Base-by-base conservation (phyloP, 306 rosid genomes). In the Medicago arabica region DNA sequence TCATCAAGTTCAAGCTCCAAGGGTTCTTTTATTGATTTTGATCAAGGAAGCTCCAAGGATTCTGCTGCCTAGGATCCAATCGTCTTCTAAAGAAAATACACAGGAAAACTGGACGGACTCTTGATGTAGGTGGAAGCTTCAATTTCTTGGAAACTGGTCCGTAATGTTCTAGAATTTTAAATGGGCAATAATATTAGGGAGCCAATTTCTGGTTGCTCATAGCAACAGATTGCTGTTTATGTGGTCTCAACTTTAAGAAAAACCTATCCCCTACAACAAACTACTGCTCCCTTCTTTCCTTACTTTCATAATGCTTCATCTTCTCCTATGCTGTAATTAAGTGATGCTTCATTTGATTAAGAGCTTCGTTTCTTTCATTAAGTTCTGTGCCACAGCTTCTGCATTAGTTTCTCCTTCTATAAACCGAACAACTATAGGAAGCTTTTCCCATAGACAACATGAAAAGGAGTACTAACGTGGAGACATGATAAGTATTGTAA, bases 191-290 rank as follows among this genome's bases (percentile, higher is more conserved):
- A 18, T 53, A 53, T 10, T 12, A 18, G 60, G 25, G 60, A 53
- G 23, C 23, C 60, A 53, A 18, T 53, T 53, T 53, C 60, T 53
- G 60, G 60, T 53, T 53, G 60, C 21, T 51, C 11, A 53, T 53
- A 17, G 60, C 60, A 53, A 17, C 28, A 17, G 6, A 18, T 53
- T 53, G 12, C 8, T 53, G 60, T 17, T 53, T 17, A 7, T 17
- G 60, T 53, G 60, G 28, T 53, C 28, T 17, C 60, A 53, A 53
- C 60, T 53, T 53, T 53, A 53, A 7, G 60, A 17, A 8, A 53
- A 51, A 16, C 60, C 60, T 17, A 53, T 17, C 60, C 13, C 6
- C 60, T 53, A 17, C 59, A 53, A 2, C 60, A 18, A 54, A 54
- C 14, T 54, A 54, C 18, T 18, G 31, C 9, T 18, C 60, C 13